These are phyloP conservation scores for Hirschioporus abietinus DNA, from an alignment of 768 basidiomycete genomes.

Conservation along the genomic window DNA sequence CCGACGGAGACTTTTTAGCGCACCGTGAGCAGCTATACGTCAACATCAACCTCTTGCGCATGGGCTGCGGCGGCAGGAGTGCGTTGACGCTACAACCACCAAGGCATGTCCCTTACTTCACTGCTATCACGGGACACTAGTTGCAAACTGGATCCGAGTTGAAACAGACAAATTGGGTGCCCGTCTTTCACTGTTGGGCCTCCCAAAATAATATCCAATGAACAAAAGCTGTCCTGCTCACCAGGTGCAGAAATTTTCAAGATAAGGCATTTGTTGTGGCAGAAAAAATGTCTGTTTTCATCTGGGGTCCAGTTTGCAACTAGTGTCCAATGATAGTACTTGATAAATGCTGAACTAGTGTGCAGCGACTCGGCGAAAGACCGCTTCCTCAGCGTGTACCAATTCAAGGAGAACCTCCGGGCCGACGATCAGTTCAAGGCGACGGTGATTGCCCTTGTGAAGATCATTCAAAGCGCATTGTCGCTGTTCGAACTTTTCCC, in stretches of 20 bases:
- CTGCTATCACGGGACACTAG: too few relatives aligned
- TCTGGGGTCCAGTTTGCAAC: too few relatives aligned
- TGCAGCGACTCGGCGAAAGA: slow-evolving; percentile 73
- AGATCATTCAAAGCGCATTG: slow-evolving; percentile 66
- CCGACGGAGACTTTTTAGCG: slow-evolving; percentile 59
- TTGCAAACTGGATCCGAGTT: too few relatives aligned
- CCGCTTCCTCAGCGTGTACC: slow-evolving; percentile 69
- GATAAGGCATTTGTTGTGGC: too few relatives aligned
- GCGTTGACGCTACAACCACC: slow-evolving; percentile 77
- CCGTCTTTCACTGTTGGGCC: too few relatives aligned
- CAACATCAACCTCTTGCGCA: slow-evolving; percentile 79
- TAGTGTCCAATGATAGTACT: too few relatives aligned
- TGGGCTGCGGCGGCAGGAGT: slow-evolving; percentile 76
- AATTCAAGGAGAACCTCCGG: slow-evolving; percentile 40
- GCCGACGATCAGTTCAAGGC: slow-evolving; percentile 43
- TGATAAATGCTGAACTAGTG: slow-evolving; percentile 5
- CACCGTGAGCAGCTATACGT: slow-evolving; percentile 65
- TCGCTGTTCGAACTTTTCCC: slow-evolving; percentile 66
- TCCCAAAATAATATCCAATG: too few relatives aligned
- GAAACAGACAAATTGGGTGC: too few relatives aligned
- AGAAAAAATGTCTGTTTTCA: too few relatives aligned
- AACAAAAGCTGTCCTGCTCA: too few relatives aligned
- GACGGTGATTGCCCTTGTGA: slow-evolving; percentile 72
- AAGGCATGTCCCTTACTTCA: slow-evolving; percentile 34
- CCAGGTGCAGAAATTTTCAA: too few relatives aligned